Percentiles rank a stretch among this genome's conserved stretches.
Conservation (phyloP, 805 yeast species). For the Yamadazyma laniorum region DNA sequence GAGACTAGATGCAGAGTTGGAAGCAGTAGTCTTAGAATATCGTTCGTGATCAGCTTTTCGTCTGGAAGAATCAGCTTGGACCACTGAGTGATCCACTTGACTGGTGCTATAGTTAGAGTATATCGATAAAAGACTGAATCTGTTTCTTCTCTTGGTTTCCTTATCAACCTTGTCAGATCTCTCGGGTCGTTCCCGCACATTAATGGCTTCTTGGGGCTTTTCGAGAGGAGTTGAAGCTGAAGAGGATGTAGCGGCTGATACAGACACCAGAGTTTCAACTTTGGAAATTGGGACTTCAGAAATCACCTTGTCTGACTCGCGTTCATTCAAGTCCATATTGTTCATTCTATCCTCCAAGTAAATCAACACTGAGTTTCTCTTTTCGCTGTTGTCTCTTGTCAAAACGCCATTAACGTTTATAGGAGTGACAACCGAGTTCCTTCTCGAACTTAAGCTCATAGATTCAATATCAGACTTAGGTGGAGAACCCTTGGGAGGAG, state of each 20-base stretch:
- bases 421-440: conserved; percentile 42
- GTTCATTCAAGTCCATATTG: conserved; percentile 19
- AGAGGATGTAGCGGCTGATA: conserved; percentile 18
- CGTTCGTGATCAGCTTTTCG: background rate
- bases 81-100: background rate
- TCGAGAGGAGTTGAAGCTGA: background rate
- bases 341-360: conserved; percentile 47
- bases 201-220: background rate
- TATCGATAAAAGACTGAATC: conserved; percentile 45
- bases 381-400: conserved; percentile 26
- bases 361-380: conserved; percentile 39
- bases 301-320: background rate
- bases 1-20: conserved; percentile 29
- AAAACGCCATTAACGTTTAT: conserved; percentile 45
- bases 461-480: conserved; percentile 13
- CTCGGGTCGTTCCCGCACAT: conserved; percentile 3
- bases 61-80: conserved; percentile 7
- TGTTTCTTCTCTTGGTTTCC: conserved; percentile 37
- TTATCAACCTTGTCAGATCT: conserved; percentile 19
- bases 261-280: conserved; percentile 18
- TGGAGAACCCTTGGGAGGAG: conserved; percentile 11
- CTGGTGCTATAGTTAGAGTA: conserved; percentile 29
- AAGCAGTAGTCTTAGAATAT: conserved; percentile 17
- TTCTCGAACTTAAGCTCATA: conserved; percentile 22
- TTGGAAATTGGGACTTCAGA: conserved; percentile 32